phyloP scores from a whole-genome alignment of 371 early-diverging fungal genomes.

The Mucor piriformis region DNA sequence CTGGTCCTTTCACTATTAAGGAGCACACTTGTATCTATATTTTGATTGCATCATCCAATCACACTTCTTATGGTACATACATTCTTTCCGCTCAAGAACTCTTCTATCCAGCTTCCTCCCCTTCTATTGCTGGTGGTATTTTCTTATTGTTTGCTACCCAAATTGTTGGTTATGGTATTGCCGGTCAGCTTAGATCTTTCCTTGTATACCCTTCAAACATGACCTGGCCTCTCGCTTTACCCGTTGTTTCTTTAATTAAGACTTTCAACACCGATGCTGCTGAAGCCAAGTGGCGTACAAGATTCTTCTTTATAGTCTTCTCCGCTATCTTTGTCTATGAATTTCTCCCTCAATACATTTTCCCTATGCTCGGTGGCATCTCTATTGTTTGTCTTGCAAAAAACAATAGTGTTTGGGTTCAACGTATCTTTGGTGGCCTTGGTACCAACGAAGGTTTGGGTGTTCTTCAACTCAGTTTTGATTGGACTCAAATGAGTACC shows the following conservation, averaged over 20 bases:
- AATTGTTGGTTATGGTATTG: slow-evolving; percentile 82
- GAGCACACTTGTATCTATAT: slow-evolving; percentile 48
- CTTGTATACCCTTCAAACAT: slow-evolving; percentile 83
- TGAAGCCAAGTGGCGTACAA: slow-evolving; percentile 64
- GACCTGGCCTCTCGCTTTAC: slow-evolving; percentile 86
- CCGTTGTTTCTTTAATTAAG: slow-evolving; percentile 74
- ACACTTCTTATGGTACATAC: slow-evolving; percentile 48
- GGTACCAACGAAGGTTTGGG: slow-evolving; percentile 55
- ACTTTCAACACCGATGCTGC: slow-evolving; percentile 67
- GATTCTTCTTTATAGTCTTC: slow-evolving; percentile 57
- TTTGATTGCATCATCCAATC: slow-evolving; percentile 39
- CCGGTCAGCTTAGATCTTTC: slow-evolving; percentile 79
- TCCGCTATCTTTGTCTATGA: slow-evolving; percentile 43
- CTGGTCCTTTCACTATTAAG: slow-evolving; percentile 50
- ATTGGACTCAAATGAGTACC: slow-evolving; percentile 49
- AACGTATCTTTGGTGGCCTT: slow-evolving; percentile 52
- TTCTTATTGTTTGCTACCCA: slow-evolving; percentile 67
- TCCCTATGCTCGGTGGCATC: slow-evolving; percentile 52
- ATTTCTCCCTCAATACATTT: slow-evolving; percentile 53
- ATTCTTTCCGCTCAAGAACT: slow-evolving; percentile 61
- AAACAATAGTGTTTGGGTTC: slow-evolving; percentile 51
- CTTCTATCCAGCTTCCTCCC: slow-evolving; percentile 52
- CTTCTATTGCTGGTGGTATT: slow-evolving; percentile 49
- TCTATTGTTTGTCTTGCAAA: slow-evolving; percentile 56
- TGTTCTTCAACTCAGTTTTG: slow-evolving; percentile 51